Conservation (phyloP, 78 protist species). For the Reticulomyxa filosa region DNA sequence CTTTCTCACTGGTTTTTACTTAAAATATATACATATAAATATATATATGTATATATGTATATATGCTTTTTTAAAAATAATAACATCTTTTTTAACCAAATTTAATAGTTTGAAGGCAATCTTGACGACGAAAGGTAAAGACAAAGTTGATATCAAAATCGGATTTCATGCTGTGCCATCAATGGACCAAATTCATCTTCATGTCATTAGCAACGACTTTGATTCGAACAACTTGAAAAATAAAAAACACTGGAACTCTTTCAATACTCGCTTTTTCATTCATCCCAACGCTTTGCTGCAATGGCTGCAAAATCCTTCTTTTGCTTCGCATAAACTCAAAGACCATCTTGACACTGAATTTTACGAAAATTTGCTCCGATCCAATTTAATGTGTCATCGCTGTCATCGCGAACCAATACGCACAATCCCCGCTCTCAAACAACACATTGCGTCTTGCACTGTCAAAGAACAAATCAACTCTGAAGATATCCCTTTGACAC, state of each 20-base stretch:
- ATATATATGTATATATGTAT: too few relatives aligned
- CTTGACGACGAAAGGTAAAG: background rate
- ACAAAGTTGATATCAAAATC: background rate
- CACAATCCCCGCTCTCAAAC: background rate
- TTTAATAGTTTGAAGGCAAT: background rate
- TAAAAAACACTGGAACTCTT: conserved; percentile 54
- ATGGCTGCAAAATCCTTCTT: background rate
- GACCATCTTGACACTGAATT: background rate
- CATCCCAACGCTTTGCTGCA: background rate
- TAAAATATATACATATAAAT: too few relatives aligned
- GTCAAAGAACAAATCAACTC: background rate
- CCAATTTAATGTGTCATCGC: background rate
- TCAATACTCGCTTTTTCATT: conserved; percentile 38
- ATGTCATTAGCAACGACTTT: conserved; percentile 39
- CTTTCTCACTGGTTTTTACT: too few relatives aligned
- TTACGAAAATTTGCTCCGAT: background rate
- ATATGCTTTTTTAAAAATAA: too few relatives aligned
- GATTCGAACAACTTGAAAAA: conserved; percentile 29
- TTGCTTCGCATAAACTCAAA: background rate
- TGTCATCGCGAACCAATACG: background rate
- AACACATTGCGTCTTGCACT: too few relatives aligned
- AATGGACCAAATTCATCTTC: conserved; percentile 30
- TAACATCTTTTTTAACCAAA: background rate
- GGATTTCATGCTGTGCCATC: conserved; percentile 12
- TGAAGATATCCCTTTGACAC: background rate